phyloP scores from a whole-genome alignment of 1,284 basidiomycete genomes.

The Ganoderma resinaceum region DNA sequence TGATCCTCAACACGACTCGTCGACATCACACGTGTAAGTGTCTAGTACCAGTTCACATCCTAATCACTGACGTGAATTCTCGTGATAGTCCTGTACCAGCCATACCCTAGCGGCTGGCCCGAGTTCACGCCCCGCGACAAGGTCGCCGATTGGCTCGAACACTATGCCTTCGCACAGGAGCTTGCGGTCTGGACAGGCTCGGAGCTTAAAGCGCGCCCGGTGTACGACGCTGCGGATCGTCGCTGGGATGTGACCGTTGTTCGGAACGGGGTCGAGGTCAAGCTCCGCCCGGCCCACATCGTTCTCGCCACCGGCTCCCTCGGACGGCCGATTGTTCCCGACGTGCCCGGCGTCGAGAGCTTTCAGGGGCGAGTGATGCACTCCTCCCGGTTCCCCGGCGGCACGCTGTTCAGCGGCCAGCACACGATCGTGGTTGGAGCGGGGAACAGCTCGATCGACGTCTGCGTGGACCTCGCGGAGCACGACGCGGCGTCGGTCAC shows the following conservation, averaged over 20 bases:
- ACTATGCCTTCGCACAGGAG: slow-evolving; percentile 66
- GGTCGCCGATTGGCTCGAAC: slow-evolving; percentile 70
- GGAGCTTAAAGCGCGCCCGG: slow-evolving; percentile 41
- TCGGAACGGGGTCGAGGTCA: slow-evolving; percentile 47
- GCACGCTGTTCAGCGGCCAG: slow-evolving; percentile 49
- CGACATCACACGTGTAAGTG: slow-evolving; percentile 45
- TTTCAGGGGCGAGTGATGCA: slow-evolving; percentile 56
- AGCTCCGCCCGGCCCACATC: slow-evolving; percentile 60
- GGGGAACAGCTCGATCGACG: slow-evolving; percentile 54
- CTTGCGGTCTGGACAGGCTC: slow-evolving; percentile 68
- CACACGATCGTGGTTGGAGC: slow-evolving; percentile 58
- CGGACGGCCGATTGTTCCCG: slow-evolving; percentile 52
- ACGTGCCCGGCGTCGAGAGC: slow-evolving; percentile 45
- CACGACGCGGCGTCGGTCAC: slow-evolving; percentile 44
- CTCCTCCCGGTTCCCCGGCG: slow-evolving; percentile 48
- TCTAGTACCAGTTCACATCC: neutral
- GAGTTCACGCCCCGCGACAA: slow-evolving; percentile 41
- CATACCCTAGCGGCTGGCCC: slow-evolving; percentile 42
- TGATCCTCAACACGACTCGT: slow-evolving; percentile 53
- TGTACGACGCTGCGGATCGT: slow-evolving; percentile 46
- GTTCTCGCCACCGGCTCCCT: slow-evolving; percentile 65
- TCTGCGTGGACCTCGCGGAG: slow-evolving; percentile 51
- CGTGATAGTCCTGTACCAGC: slow-evolving; percentile 44
- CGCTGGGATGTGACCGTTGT: slow-evolving; percentile 60
- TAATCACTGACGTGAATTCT: neutral